Evolutionary conservation across 345 rosid genomes (phyloP).

Genomic region (Rhizophora apiculata): DNA sequence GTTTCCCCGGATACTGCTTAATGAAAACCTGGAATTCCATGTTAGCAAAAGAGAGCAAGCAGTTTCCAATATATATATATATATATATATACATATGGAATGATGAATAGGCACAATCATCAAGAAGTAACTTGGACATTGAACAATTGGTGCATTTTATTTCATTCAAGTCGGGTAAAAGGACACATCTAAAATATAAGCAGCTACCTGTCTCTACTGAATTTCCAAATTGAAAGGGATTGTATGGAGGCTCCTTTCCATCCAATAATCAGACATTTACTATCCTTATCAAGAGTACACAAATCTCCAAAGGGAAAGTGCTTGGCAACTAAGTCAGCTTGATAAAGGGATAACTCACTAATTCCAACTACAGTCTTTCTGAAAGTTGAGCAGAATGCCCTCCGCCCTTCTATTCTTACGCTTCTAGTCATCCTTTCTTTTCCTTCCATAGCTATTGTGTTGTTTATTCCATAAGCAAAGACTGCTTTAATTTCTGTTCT

Average conservation of each 20-base stretch:
- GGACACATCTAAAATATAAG: too few species aligned
- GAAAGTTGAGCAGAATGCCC: constrained; percentile 1
- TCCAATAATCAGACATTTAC: constrained; percentile 12
- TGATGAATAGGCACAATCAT: constrained; percentile 93
- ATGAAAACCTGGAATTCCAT: too few species aligned
- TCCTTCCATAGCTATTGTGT: constrained; percentile 12
- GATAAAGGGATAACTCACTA: constrained; percentile 17
- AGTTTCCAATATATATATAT: too few species aligned
- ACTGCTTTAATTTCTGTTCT: constrained; percentile 15
- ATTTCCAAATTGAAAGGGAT: constrained; percentile 20
- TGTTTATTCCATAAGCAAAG: constrained; percentile 9
- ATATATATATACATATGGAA: constrained; percentile 34
- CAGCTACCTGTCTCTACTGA: neutral
- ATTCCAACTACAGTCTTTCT: constrained; percentile 16
- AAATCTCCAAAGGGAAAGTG: constrained; percentile 4
- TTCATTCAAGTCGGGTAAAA: too few species aligned
- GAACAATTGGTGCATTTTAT: too few species aligned
- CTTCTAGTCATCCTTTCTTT: constrained; percentile 14
- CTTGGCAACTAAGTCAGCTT: constrained; percentile 12
- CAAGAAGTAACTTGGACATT: too few species aligned
- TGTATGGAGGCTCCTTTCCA: constrained; percentile 19
- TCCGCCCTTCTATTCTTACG: constrained; percentile 19
- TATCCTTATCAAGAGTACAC: constrained; percentile 4
- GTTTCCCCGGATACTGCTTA: too few species aligned
- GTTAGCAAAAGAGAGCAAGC: too few species aligned